Evolutionary conservation across 768 basidiomycete genomes (phyloP).

Genomic region (Xerocomus potaroensis): DNA sequence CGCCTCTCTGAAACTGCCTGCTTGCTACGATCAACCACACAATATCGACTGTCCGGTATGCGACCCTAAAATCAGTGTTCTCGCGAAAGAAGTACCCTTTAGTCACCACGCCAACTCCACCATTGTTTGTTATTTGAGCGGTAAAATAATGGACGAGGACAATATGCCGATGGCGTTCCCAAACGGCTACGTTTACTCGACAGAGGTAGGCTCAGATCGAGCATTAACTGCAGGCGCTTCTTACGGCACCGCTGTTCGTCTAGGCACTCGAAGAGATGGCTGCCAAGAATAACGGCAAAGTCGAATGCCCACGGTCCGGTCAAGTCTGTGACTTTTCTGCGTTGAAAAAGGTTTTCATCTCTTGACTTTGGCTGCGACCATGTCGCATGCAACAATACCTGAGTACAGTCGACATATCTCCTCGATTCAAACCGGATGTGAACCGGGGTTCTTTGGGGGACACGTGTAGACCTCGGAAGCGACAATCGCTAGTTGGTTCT

Average conservation of each 20-base stretch:
- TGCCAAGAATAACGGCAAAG: slow-evolving; percentile 65
- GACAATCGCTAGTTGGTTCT: slow-evolving; percentile 8
- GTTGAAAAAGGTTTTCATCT: slow-evolving; percentile 88
- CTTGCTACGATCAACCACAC: slow-evolving; percentile 66
- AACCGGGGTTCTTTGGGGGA: background rate
- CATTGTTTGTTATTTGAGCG: slow-evolving; percentile 87
- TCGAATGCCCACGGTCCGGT: slow-evolving; percentile 80
- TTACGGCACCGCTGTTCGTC: slow-evolving; percentile 9
- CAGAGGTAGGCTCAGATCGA: slow-evolving; percentile 56
- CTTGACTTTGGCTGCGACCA: slow-evolving; percentile 38
- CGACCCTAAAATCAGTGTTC: slow-evolving; percentile 65
- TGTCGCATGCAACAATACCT: background rate
- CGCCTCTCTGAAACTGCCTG: slow-evolving; percentile 83
- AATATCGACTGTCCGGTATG: slow-evolving; percentile 93
- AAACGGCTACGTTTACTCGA: slow-evolving; percentile 89
- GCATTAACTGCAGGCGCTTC: slow-evolving; percentile 3
- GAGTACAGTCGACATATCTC: background rate
- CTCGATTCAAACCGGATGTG: background rate
- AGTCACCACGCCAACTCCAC: slow-evolving; percentile 95
- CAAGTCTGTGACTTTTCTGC: slow-evolving; percentile 57
- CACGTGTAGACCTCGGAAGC: slow-evolving; percentile 27
- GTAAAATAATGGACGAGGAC: slow-evolving; percentile 92
- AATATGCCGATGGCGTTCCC: slow-evolving; percentile 92
- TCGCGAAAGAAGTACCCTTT: slow-evolving; percentile 83
- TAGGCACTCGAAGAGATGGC: slow-evolving; percentile 90